Base-by-base conservation (phyloP, 2,329 filamentous ascomycete species). In the Clonostachys sp. region DNA sequence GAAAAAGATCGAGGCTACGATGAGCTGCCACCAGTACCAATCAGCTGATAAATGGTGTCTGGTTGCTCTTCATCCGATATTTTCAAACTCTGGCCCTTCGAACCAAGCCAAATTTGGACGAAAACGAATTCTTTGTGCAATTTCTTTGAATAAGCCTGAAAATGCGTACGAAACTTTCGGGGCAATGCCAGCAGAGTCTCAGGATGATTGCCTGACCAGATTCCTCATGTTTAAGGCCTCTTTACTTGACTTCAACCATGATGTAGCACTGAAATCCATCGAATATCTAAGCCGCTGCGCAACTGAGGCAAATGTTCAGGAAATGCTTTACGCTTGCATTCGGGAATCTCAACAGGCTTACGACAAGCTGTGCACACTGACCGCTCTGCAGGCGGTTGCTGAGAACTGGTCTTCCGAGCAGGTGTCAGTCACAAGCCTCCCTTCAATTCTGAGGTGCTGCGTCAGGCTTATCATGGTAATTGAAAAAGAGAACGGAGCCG, bases 141-240 rank as follows among this genome's bases (percentile, higher is more conserved):
- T 94, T 10, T 74, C 78, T 34, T 73, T 54, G 12, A 54, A 54
- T 30, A 53, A 65, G 36, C 36, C 50, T 6, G 56, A 61, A 12
- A 47, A 53, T 12, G 63, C 60, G 3, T 46, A 47, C 8, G 46
- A 50, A 4, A 44, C 77, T 1, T 84, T 86, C 53, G 65, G 71
- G 17, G 63, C 72, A 2, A 86, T 94, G 76, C 67, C 84, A 1
- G 70, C 80, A 14, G 55, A 65, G 0, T 75, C 75, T 16, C 78
- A 75, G 51, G 72, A 80, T 42, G 83, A 88, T 10, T 75, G 82
- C 1, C 73, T 85, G 56, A 89, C 87, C 4, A 74, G 79, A 35
- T 94, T 89, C 58, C 63, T 95, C 24, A 80, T 88, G 67, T 95
- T 89, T 64, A 90, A 87, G 58, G 72, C 85, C 16, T 81, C 86